A percentile compares a stretch with the other conserved stretches of the same genome.
phyloP scores from a whole-genome alignment of 768 basidiomycete genomes.

The Boletus speciosus region DNA sequence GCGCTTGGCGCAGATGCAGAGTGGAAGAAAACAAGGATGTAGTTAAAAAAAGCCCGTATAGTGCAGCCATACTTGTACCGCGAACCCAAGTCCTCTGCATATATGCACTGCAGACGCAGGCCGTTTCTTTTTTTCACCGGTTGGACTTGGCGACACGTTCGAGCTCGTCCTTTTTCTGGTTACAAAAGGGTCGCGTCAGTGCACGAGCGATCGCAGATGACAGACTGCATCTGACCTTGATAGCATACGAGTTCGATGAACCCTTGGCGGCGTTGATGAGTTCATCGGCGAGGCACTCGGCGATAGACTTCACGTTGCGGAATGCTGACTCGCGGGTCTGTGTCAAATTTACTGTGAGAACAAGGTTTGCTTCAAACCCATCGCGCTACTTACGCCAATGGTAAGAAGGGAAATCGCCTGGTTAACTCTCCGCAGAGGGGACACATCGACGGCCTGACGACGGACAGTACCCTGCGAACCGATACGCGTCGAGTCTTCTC shows the following conservation, averaged over 20 bases:
- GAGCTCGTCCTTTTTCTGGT: constrained; percentile 96
- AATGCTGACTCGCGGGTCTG: constrained; percentile 99
- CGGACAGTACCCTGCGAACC: constrained; percentile 99
- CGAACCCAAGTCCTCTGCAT: constrained; percentile 8
- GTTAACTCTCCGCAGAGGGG: constrained; percentile 96
- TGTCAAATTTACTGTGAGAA: constrained; percentile 29
- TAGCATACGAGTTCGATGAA: constrained; percentile 99
- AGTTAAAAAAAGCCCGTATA: constrained; percentile 18
- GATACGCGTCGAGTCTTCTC: constrained; percentile 99
- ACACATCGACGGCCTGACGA: constrained; percentile 99
- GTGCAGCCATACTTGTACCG: constrained; percentile 23
- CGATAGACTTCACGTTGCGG: constrained; percentile 99
- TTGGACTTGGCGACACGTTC: constrained; percentile 99
- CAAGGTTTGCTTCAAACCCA: not conserved
- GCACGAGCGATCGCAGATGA: not conserved
- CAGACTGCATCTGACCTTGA: constrained; percentile 64
- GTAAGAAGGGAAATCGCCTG: constrained; percentile 95
- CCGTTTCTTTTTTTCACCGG: constrained; percentile 70
- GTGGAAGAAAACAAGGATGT: constrained; percentile 1
- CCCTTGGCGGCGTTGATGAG: constrained; percentile 99
- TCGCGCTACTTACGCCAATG: constrained; percentile 69
- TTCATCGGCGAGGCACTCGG: constrained; percentile 98
- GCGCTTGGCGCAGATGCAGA: constrained; percentile 10
- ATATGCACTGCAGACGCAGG: not conserved
- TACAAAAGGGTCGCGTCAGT: not conserved